Evolutionary conservation across 352 stramenopile species (phyloP).

Genomic region (Pythium rishiriense): DNA sequence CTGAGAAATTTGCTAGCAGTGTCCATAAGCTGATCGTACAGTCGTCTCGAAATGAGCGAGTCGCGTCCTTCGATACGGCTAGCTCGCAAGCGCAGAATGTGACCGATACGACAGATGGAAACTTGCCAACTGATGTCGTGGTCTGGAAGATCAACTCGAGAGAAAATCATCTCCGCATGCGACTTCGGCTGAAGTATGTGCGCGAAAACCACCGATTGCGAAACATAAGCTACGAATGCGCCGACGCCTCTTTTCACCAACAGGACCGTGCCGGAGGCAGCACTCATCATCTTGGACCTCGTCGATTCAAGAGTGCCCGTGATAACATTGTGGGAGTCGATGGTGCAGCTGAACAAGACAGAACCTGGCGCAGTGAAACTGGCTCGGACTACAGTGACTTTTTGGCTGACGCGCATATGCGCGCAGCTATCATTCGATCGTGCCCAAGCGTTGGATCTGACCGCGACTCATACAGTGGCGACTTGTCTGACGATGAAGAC

Average conservation of each 20-base stretch:
- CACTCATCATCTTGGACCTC: constrained; percentile 18
- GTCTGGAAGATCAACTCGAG: constrained; percentile 65
- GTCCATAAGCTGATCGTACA: constrained; percentile 68
- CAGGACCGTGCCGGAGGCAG: constrained; percentile 29
- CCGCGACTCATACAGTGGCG: constrained; percentile 34
- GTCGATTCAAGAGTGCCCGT: constrained; percentile 25
- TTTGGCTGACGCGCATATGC: constrained; percentile 74
- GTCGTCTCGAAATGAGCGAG: constrained; percentile 18
- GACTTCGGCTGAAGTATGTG: constrained; percentile 65
- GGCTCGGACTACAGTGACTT: constrained; percentile 82
- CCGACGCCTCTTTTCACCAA: constrained; percentile 41
- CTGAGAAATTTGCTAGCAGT: constrained; percentile 76
- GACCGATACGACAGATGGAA: background rate
- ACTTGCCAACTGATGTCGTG: background rate
- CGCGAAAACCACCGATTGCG: constrained; percentile 63
- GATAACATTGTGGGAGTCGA: constrained; percentile 33
- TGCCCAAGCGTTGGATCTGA: constrained; percentile 58
- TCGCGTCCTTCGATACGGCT: background rate
- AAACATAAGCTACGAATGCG: constrained; percentile 66
- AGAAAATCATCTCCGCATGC: constrained; percentile 80
- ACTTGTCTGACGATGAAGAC: constrained; percentile 49
- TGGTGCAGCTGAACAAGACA: constrained; percentile 41
- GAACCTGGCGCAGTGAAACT: constrained; percentile 69
- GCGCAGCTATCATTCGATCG: constrained; percentile 70
- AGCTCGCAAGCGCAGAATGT: background rate